phyloP scores from a whole-genome alignment of 768 basidiomycete genomes.

The Boletus sp. region DNA sequence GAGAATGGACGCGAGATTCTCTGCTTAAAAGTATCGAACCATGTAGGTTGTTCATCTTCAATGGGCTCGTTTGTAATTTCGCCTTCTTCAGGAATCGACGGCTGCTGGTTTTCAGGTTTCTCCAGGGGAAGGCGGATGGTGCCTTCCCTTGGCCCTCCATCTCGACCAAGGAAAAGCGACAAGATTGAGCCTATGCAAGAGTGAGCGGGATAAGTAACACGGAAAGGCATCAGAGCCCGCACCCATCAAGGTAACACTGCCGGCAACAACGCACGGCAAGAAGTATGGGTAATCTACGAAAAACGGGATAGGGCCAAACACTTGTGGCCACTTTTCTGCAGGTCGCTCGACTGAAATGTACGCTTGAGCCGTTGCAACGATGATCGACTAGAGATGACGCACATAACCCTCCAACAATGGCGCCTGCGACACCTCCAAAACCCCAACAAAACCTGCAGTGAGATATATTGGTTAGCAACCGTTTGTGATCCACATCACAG shows the following conservation, averaged over 20 bases:
- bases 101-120: slow-evolving; percentile 48
- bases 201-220: not conserved
- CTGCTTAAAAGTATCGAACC: slow-evolving; percentile 40
- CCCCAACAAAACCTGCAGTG: slow-evolving; percentile 85
- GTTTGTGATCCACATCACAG: not conserved
- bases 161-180: slow-evolving; percentile 82
- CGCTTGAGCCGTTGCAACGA: slow-evolving; percentile 4
- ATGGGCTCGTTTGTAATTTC: slow-evolving; percentile 46
- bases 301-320: slow-evolving; percentile 62
- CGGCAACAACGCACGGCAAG: slow-evolving; percentile 78
- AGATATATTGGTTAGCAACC: not conserved
- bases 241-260: slow-evolving; percentile 72
- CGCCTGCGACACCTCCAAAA: slow-evolving; percentile 89
- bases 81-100: slow-evolving; percentile 68
- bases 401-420: slow-evolving; percentile 83
- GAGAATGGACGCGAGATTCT: slow-evolving; percentile 56
- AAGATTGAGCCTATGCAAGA: slow-evolving; percentile 67
- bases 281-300: slow-evolving; percentile 87
- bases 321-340: slow-evolving; percentile 78
- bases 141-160: slow-evolving; percentile 87
- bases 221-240: slow-evolving; percentile 12
- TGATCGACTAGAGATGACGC: slow-evolving; percentile 29
- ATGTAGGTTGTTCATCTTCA: slow-evolving; percentile 36
- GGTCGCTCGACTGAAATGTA: slow-evolving; percentile 68
- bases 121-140: slow-evolving; percentile 81